Evolutionary conservation across 2,329 filamentous ascomycete genomes (phyloP), one percentile per base, ranked within the genome.

Genomic region (Cladosporium sp.): DNA sequence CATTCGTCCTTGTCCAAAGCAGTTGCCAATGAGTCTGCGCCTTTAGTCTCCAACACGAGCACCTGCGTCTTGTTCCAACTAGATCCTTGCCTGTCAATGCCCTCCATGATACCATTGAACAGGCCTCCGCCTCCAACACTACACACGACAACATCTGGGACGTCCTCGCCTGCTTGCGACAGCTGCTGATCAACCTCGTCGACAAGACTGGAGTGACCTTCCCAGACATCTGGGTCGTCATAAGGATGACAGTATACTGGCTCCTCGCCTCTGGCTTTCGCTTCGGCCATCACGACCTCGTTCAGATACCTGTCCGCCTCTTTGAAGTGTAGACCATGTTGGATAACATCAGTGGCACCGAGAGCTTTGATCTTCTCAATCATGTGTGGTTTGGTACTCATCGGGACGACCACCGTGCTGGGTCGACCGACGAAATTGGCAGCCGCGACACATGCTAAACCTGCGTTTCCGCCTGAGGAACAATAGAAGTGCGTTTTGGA

Each of bases 111-210:
- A 4, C 91, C 91, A 67, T 87, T 89, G 55, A 96, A 80, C 20
- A 95, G 75, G 0, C 91, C 90, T n/a, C 91, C 91, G 9, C 91
- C 91, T 6, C 90, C 91, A 38, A 92, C 89, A 60, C 82, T 88
- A 73, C 89, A 93, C 42, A 94, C 82, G 11, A 96, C 78, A 2
- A 81, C 88, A 66, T 92, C 86, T 3, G 89, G 80, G 9, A 20
- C 34, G 36, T 68, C 69, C 8, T 68, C 69, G 37, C 68, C 60
- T 36, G 60, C 71, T 60, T 63, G 37, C 20, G 79, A 66, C 63
- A 81, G 74, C 14, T 51, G 34, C 1, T 70, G 61, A 15, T 69
- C 66, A 22, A 81, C 71, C 66, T 82, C 80, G 59, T 82, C 76
- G 54, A 89, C 76, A 20, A 90, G 74, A 28, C 78, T 84, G 3